phyloP scores from a whole-genome alignment of 2,329 filamentous ascomycete species.

The Alternaria incomplexa region DNA sequence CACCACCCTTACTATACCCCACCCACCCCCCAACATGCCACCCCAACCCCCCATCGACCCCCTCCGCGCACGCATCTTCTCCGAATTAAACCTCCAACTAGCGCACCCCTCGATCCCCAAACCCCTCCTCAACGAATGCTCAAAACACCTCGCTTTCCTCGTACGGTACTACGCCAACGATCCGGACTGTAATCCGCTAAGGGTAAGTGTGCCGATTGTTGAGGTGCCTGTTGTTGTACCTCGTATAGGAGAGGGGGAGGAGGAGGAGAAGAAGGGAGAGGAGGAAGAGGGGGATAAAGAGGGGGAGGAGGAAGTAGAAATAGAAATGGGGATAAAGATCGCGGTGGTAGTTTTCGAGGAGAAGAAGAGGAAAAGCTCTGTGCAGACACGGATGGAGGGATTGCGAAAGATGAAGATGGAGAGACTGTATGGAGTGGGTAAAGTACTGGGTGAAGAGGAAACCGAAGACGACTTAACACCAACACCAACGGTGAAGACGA shows the following conservation, averaged over 20 bases:
- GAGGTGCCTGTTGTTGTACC: neutral
- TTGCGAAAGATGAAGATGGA: neutral
- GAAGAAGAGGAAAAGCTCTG: neutral
- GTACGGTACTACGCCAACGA: neutral
- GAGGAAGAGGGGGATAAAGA: neutral
- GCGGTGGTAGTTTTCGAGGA: neutral
- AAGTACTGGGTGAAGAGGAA: neutral
- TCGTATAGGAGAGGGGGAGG: neutral
- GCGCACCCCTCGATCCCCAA: neutral
- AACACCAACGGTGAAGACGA: neutral
- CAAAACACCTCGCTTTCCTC: conserved; percentile 1
- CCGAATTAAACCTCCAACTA: neutral
- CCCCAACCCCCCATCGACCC: neutral
- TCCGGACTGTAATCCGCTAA: neutral
- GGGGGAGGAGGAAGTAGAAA: neutral
- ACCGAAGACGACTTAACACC: neutral
- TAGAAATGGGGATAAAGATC: neutral
- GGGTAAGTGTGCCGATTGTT: neutral
- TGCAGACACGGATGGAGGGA: neutral
- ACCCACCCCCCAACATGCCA: no score
- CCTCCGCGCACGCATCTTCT: conserved; percentile 3
- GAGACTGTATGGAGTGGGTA: neutral
- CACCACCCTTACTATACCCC: no score
- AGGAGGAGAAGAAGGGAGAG: neutral
- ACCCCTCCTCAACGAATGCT: neutral